phyloP scores from a whole-genome alignment of 768 basidiomycete species.

The Collybia sp. region DNA sequence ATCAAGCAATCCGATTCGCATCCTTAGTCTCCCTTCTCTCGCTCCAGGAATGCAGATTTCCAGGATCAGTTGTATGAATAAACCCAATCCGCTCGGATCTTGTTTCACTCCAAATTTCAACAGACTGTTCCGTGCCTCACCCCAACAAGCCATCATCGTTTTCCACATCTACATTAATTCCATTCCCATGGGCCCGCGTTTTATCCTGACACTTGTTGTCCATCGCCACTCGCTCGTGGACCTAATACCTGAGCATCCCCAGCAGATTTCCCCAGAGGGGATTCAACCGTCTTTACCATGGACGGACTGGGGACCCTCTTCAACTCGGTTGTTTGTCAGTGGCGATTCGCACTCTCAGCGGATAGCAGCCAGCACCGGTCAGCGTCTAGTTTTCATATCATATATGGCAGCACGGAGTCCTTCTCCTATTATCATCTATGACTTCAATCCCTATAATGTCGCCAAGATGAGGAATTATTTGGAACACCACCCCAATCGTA shows the following conservation, averaged over 20 bases:
- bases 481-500: no score
- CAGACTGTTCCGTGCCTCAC: conserved; percentile 18
- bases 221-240: conserved; percentile 24
- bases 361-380: conserved; percentile 32
- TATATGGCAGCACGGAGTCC: conserved; percentile 2
- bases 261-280: conserved; percentile 2
- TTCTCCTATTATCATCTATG: no score
- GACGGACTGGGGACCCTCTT: conserved; percentile 25
- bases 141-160: conserved; percentile 25
- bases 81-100: conserved; percentile 32
- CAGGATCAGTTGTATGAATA: conserved; percentile 30
- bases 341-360: conserved; percentile 25
- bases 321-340: conserved; percentile 27
- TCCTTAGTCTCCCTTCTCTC: conserved; percentile 25
- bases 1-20: conserved; percentile 14
- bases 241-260: neutral
- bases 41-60: conserved; percentile 13
- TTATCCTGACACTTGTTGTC: conserved; percentile 25
- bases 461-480: no score
- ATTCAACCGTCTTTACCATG: conserved; percentile 14
- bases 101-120: conserved; percentile 3
- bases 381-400: conserved; percentile 22
- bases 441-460: no score
- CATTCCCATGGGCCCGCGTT: neutral
- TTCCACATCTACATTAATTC: conserved; percentile 23